A percentile compares a stretch with the other conserved stretches of the same genome.
Evolutionary conservation across 2,329 filamentous ascomycete species (phyloP).

Genomic region (Trichoderma lentiforme): DNA sequence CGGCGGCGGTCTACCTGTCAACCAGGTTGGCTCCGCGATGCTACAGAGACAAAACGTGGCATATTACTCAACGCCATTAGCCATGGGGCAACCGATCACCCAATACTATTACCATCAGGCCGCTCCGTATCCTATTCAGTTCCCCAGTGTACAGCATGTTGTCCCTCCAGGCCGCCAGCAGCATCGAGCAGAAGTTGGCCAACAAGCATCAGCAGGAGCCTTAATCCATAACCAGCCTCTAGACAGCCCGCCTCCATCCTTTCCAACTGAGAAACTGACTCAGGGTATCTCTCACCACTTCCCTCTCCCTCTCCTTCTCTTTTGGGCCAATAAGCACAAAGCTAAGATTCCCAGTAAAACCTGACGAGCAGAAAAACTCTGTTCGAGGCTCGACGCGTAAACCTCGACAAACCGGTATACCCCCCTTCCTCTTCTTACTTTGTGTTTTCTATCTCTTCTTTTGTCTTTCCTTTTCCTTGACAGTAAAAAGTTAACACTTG

Average conservation of each 20-base stretch:
- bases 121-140: slow-evolving; percentile 36
- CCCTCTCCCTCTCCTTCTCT: neutral
- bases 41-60: slow-evolving; percentile 38
- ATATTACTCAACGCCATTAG: slow-evolving; percentile 44
- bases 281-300: neutral
- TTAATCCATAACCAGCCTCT: neutral
- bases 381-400: slow-evolving; percentile 38
- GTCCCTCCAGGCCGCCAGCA: slow-evolving; percentile 38
- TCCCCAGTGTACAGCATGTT: slow-evolving; percentile 31
- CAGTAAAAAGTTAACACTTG: neutral
- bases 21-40: slow-evolving; percentile 35
- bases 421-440: neutral
- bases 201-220: slow-evolving; percentile 27
- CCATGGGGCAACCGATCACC: slow-evolving; percentile 41
- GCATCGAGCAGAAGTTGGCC: slow-evolving; percentile 25
- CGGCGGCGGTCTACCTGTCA: slow-evolving; percentile 36
- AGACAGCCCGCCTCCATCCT: neutral
- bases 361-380: slow-evolving; percentile 19
- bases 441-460: neutral
- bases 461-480: neutral
- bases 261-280: neutral
- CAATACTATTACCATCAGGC: slow-evolving; percentile 45
- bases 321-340: neutral
- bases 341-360: neutral
- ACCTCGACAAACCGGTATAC: slow-evolving; percentile 59